Evolutionary conservation across 176 grass and related monocot genomes (phyloP), one percentile per base, ranked within the genome.

Genomic region (Tillandsia leiboldiana): DNA sequence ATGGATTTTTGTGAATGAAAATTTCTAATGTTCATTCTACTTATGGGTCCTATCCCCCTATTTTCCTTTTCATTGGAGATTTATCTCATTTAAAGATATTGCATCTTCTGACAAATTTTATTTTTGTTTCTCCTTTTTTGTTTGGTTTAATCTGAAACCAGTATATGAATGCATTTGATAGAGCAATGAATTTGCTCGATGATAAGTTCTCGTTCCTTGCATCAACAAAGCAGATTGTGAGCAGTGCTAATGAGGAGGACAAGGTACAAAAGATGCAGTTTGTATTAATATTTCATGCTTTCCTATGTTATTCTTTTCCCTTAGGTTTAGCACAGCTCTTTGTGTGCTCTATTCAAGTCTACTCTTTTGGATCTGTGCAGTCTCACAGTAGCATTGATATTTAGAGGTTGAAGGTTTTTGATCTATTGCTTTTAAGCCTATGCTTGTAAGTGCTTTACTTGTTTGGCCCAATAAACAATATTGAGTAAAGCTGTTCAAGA

Each of bases 101-200:
- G 63, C 33, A 42, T 42, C 33, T 42, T 53, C 64, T 49, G 50
- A 49, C 28, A 33, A 27, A 42, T 2, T 9, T 2, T 9, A 52
- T 62, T 69, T 8, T 56, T 66, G 65, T 71, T 7, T 42, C 3
- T 42, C 33, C 33, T 42, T 62, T 69, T 8, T 56, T 66, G 64
- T 71, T 51, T 68, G 68, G 61, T 49, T 84, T 26, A 68, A 72
- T 73, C 74, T 72, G 26, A 75, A 75, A 79, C 26, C 84, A 97
- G 94, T 83, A 97, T 72, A 86, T 97, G 94, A 90, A 92, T 67
- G 82, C 82, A 11, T 97, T 97, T 85, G 84, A 93, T 80, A 78
- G 77, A 87, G 94, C 82, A 66, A 97, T 97, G 89, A 97, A 97
- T 81, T 81, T 77, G 2, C 87, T 97, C 2, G 94, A 87, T 27